Evolutionary conservation across 768 basidiomycete genomes (phyloP).

Genomic region (Mycena crocata): DNA sequence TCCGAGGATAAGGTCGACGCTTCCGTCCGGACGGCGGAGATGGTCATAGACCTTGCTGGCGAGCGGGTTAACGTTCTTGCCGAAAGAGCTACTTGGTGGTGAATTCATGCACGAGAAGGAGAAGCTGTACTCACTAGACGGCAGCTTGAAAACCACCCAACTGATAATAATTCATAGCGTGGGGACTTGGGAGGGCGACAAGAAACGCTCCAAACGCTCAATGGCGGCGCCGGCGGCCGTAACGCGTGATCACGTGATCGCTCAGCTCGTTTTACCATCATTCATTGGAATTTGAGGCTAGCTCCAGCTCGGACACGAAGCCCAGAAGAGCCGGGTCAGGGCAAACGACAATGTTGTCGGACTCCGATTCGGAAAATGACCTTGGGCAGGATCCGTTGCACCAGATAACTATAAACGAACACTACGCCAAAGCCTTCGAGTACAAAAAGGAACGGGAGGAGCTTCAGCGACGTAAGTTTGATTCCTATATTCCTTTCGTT

Average conservation of each 20-base stretch:
- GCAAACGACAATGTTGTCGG: slow-evolving; percentile 55
- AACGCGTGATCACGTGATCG: slow-evolving; percentile 10
- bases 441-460: slow-evolving; percentile 89
- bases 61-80: background rate
- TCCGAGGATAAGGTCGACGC: slow-evolving; percentile 24
- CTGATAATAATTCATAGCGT: slow-evolving; percentile 28
- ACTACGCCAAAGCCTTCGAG: slow-evolving; percentile 86
- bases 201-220: background rate
- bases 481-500: background rate
- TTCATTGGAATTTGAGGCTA: background rate
- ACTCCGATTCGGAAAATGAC: slow-evolving; percentile 59
- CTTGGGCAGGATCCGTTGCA: slow-evolving; percentile 54
- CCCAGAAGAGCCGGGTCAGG: no score
- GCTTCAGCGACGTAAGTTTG: slow-evolving; percentile 77
- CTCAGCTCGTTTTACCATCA: background rate
- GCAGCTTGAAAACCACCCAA: slow-evolving; percentile 29
- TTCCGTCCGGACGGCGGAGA: background rate
- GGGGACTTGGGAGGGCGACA: background rate
- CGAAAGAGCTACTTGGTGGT: background rate
- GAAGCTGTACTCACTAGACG: slow-evolving; percentile 11
- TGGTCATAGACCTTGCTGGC: background rate
- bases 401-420: slow-evolving; percentile 76
- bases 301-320: no score
- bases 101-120: background rate
- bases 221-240: background rate